These are phyloP conservation scores for Saturnispora dispora DNA, from an alignment of 805 yeast genomes.

Conservation along the genomic window DNA sequence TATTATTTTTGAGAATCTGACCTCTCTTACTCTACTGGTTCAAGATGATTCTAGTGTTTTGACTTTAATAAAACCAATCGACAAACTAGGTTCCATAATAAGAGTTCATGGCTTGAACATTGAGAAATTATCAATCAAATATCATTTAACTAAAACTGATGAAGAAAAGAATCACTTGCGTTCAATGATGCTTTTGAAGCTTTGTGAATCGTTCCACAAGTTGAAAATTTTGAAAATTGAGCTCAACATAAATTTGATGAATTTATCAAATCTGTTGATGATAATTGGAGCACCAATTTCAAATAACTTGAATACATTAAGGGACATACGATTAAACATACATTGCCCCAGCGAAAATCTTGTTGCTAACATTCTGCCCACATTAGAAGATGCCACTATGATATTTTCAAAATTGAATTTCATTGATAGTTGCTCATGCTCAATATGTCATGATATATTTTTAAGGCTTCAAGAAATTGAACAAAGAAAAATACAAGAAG, in stretches of 20 bases:
- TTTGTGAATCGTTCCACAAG: constrained; percentile 21
- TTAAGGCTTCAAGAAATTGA: constrained; percentile 2
- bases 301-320: constrained; percentile 18
- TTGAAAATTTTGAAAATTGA: constrained; percentile 19
- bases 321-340: constrained; percentile 22
- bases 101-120: constrained; percentile 20
- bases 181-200: constrained; percentile 25
- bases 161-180: constrained; percentile 27
- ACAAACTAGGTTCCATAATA: constrained; percentile 20
- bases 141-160: constrained; percentile 19
- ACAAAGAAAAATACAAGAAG: neutral
- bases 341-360: constrained; percentile 25
- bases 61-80: constrained; percentile 23
- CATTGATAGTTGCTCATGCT: constrained; percentile 21
- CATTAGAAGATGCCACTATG: constrained; percentile 22
- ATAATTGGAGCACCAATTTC: constrained; percentile 25
- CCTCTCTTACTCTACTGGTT: constrained; percentile 20
- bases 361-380: constrained; percentile 22
- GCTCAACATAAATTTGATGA: constrained; percentile 21
- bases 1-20: constrained; percentile 25
- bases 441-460: constrained; percentile 16
- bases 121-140: constrained; percentile 19
- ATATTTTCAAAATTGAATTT: constrained; percentile 25
- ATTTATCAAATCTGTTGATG: constrained; percentile 27
- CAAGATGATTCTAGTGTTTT: constrained; percentile 26